Evolutionary conservation across 139 green algal species (phyloP), one percentile per base, ranked within the genome.

Genomic region (Chlorella sp.): DNA sequence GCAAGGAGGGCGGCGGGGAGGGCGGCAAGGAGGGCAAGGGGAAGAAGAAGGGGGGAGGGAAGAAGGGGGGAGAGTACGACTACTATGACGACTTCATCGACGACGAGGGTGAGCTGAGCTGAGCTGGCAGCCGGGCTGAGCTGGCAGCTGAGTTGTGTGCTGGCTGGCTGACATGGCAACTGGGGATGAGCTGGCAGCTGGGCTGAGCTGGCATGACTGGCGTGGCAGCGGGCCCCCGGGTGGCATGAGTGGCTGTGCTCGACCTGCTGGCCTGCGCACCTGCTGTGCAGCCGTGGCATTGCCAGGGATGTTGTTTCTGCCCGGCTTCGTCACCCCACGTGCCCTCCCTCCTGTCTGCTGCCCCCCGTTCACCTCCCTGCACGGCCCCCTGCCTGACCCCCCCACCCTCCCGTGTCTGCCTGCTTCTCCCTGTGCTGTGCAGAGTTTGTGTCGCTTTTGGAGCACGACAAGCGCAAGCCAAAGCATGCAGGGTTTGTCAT

Each of bases 401-500:
- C 2, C 28, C 28, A 19, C 14, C 21, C 69, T 77, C 30, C 28
- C 69, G n/a, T 76, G 68, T 14, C 60, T 18, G 64, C 64, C 64
- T 28, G 21, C 66, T 36, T 18, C 0, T n/a, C 24, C n/a, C 60
- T n/a, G n/a, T n/a, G n/a, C n/a, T 60, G 26, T 37, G 9, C 85
- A 73, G 92, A 95, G 89, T 92, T 93, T 42, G 84, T 93, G 21
- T 89, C 92, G 77, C 73, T 91, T 83, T 14, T 90, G 57, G 76
- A 90, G n/a, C 88, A 86, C 75, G 80, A 87, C 39, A 85, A 85
- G 42, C 32, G 86, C 37, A 92, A 91, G 87, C 84, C 92, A n/a
- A 93, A 94, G 84, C 81, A 92, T 69, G 60, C 73, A 3, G 93
- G 93, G 53, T 95, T 94, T 82, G 94, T 93, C 78, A 89, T 94